Base-by-base conservation (phyloP, 1,284 basidiomycete genomes). In the Apiotrichum domesticum region DNA sequence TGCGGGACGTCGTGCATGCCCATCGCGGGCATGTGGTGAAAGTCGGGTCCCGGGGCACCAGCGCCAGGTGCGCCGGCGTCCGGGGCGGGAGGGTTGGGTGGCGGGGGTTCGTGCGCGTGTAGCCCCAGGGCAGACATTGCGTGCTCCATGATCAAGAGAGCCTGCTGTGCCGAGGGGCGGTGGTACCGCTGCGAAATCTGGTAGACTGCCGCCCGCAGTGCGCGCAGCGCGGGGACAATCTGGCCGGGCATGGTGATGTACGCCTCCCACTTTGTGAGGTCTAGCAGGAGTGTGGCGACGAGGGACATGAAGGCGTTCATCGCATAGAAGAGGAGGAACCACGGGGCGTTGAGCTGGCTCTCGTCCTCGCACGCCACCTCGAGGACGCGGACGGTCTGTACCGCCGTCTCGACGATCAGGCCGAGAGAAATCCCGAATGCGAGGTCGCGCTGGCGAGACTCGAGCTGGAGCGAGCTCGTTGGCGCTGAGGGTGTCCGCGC, bases 301-400 rank as follows among this genome's bases (percentile, higher is more conserved):
- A 64, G 55, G 4, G 60, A 59, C 60, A 57, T 64, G 55, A 64
- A 64, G 3, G 63, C 52, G 44, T 64, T 64, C 57, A 62, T 57
- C 14, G 56, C 21, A 48, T 62, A 64, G 51, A 59, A 62, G 14
- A 64, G 60, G 47, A 55, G 63, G 49, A 62, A 64, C 63, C 63
- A 64, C 2, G 57, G 57, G 13, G 63, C 63, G 0, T 39, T 46
- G 6, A 56, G 46, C 13, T 46, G 46, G n/a, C 45, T 39, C 4
- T 46, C 21, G 4, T 52, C 50, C 2, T 11, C 32, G 6, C 21
- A 21, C 0, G 15, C 40, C 0, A 34, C 21, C 8, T 62, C 52
- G 15, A 64, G 55, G 10, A 62, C 40, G 2, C 47, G 33, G n/a
- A 59, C 50, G 1, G 55, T 62, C 29, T 43, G 46, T 6, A 62